Base-by-base conservation (phyloP, 306 rosid species). In the Leucaena leucocephala region DNA sequence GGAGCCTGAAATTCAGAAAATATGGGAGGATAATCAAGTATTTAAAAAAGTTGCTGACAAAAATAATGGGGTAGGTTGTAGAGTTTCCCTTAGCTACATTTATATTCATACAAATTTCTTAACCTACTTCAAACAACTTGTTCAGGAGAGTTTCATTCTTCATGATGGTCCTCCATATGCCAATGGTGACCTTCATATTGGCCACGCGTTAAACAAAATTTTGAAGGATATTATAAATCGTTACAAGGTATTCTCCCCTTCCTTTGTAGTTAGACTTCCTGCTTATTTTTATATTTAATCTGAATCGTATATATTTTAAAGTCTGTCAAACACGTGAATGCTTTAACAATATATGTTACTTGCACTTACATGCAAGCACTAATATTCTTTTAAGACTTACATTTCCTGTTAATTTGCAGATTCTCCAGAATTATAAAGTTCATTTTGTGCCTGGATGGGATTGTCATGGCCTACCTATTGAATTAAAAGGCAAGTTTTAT, bases 111-210 rank as follows among this genome's bases (percentile, higher is more conserved):
- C 65, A 65, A 74, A 76, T 72, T 79, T 78, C 71, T 79, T 86
- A 39, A 72, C 75, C 34, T 74, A 76, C 74, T 83, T 65, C 66
- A 82, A 69, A 72, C 70, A 57, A 71, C 69, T 74, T 84, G 82
- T 38, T 73, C 87, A 93, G 98, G 94, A 78, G 82, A 91, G 48
- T 76, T 95, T 93, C 77, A 89, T 91, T 86, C 99, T 95, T 79
- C 99, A 96, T 39, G 98, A 96, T 48, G 99, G 98, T 78, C 99
- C 98, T 76, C 99, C 97, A 22, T 93, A 96, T 82, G 99, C 99
- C 84, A 96, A 96, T 76, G 98, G 99, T 13, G 96, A 96, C 84
- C 99, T 96, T 83, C 99, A 96, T 88, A 96, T 96, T 79, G 99
- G 98, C 63, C 98, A 90, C 81, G 99, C 98, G 69, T 72, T 93